Conservation (phyloP, 2,329 filamentous ascomycete genomes). For the Lasiodiplodia sp. region DNA sequence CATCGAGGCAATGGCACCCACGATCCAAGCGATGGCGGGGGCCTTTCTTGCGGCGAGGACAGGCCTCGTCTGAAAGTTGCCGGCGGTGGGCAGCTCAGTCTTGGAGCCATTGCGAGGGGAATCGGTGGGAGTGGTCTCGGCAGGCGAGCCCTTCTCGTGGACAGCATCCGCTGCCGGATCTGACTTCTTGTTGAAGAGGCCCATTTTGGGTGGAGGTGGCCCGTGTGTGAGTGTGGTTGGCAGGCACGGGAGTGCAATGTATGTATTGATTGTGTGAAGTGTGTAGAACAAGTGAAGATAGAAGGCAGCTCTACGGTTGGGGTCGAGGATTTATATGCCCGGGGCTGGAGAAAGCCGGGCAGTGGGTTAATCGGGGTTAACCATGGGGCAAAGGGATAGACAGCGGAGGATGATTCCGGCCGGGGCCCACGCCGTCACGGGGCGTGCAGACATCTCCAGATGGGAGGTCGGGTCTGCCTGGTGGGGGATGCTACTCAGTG, state of each 20-base stretch:
- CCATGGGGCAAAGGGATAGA: conserved; percentile 25
- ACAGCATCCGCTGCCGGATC: conserved; percentile 1
- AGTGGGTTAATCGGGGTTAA: conserved; percentile 27
- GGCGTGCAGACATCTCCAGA: conserved; percentile 30
- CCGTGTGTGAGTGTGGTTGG: conserved; percentile 17
- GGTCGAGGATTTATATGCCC: conserved; percentile 20
- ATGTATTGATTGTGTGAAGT: conserved; percentile 3
- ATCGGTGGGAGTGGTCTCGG: conserved; percentile 29
- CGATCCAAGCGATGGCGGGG: conserved; percentile 54
- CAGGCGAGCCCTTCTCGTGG: conserved; percentile 28
- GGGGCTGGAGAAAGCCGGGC: conserved; percentile 22
- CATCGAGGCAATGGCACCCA: conserved; percentile 63
- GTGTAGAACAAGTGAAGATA: conserved; percentile 21
- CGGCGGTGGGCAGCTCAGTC: neutral
- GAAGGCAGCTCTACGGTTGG: conserved; percentile 3
- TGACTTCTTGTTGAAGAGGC: conserved; percentile 30
- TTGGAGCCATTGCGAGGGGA: conserved; percentile 23
- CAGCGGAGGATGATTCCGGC: conserved; percentile 23
- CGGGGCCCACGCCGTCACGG: conserved; percentile 27
- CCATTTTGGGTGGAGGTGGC: conserved; percentile 23
- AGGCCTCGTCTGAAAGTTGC: neutral
- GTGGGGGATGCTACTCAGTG: conserved; percentile 29
- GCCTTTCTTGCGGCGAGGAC: neutral
- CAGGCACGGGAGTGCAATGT: conserved; percentile 23
- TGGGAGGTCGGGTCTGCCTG: conserved; percentile 10